Conservation (phyloP, 129 eudicot species). For the Saussurea involucrata region DNA sequence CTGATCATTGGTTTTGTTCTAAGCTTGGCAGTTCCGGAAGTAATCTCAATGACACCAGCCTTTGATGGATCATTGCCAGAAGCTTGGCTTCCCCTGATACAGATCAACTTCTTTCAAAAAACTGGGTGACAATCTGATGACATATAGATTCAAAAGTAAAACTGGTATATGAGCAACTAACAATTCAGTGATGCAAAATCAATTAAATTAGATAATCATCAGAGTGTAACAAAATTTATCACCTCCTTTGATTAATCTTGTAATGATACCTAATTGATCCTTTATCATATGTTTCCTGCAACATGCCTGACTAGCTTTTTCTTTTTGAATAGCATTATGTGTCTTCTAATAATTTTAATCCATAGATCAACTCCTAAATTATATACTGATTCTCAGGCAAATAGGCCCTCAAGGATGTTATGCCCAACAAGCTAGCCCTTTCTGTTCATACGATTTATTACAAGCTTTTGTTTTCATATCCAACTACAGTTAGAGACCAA, state of each 20-base stretch:
- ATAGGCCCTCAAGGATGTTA: not conserved
- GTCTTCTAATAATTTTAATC: not conserved
- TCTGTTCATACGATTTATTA: not conserved
- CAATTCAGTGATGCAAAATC: not conserved
- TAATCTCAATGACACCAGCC: not conserved
- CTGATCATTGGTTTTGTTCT: constrained; percentile 1
- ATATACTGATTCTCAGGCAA: not conserved
- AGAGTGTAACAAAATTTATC: not conserved
- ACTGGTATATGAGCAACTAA: not conserved
- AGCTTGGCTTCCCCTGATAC: constrained; percentile 23
- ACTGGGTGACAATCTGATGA: not conserved
- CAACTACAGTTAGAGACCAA: not conserved
- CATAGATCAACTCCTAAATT: not conserved
- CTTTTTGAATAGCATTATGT: not conserved
- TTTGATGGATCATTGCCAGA: constrained; percentile 7
- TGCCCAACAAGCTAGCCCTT: not conserved
- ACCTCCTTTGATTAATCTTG: not conserved
- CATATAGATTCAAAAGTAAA: not conserved
- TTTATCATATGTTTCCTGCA: not conserved
- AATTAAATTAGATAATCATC: not conserved
- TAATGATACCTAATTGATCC: not conserved
- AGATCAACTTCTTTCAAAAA: not conserved
- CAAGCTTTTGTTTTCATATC: not conserved
- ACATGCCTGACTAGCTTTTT: not conserved
- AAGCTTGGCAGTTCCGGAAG: constrained; percentile 5